phyloP scores from a whole-genome alignment of 306 rosid species.

The Hippophae tibetana region DNA sequence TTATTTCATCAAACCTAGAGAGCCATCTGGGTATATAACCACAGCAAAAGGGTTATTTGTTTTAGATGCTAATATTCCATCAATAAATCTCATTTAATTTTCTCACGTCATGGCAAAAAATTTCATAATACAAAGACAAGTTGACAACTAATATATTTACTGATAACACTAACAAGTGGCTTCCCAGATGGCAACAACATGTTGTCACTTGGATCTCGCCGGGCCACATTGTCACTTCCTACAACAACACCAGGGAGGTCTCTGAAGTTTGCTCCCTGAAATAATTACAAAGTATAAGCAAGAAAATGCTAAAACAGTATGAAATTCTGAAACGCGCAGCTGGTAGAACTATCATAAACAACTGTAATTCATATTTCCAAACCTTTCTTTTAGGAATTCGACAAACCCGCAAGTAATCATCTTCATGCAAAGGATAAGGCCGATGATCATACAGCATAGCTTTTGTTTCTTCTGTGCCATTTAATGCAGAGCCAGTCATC shows the following conservation, averaged over 20 bases:
- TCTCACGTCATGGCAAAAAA: too few species aligned
- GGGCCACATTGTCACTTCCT: conserved; percentile 73
- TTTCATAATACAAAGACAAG: too few species aligned
- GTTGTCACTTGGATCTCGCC: conserved; percentile 39
- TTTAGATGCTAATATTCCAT: too few species aligned
- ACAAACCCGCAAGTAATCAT: conserved; percentile 67
- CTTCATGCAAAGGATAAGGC: conserved; percentile 40
- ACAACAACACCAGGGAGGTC: conserved; percentile 88
- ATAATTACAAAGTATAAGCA: conserved; percentile 16
- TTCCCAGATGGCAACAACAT: conserved; percentile 66
- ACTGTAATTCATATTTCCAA: conserved; percentile 23
- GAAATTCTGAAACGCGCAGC: background rate
- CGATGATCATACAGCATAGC: conserved; percentile 60
- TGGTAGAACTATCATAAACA: conserved; percentile 2
- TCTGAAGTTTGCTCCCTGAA: conserved; percentile 88
- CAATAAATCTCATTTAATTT: too few species aligned
- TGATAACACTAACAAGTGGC: conserved; percentile 48
- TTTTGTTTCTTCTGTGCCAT: conserved; percentile 17
- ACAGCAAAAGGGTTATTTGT: too few species aligned
- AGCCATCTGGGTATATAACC: too few species aligned
- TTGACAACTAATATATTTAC: too few species aligned
- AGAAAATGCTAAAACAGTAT: conserved; percentile 14
- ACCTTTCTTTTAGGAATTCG: conserved; percentile 91
- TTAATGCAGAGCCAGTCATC: conserved; percentile 49
- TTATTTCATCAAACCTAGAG: too few species aligned